Evolutionary conservation across 208 protist species (phyloP).

Genomic region (Crithidia fasciculata): DNA sequence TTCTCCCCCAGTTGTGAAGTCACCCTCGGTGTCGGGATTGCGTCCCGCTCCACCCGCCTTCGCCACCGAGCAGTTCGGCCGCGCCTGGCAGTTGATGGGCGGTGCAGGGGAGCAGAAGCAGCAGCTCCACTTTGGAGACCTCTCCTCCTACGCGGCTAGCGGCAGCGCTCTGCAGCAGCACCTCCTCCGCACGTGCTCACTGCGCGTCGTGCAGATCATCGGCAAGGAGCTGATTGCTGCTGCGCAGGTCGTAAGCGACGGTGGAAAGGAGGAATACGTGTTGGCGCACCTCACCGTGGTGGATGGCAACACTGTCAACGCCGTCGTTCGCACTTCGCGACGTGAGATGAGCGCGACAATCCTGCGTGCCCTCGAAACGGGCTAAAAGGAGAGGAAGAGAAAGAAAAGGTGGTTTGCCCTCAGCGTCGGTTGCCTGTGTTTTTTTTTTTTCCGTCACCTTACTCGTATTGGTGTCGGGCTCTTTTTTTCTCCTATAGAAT

Average conservation of each 20-base stretch:
- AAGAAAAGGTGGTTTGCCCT: too few relatives aligned
- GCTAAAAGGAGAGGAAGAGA: neutral
- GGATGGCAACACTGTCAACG: neutral
- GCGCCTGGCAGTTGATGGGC: slow-evolving; percentile 8
- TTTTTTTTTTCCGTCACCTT: too few relatives aligned
- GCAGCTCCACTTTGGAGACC: slow-evolving; percentile 1
- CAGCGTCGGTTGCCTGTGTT: too few relatives aligned
- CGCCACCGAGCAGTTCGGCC: slow-evolving; percentile 41
- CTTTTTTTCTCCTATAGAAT: too few relatives aligned
- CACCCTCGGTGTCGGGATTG: slow-evolving; percentile 2
- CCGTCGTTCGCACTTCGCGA: neutral
- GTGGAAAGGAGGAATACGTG: slow-evolving; percentile 7
- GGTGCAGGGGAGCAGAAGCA: neutral
- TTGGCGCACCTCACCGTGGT: slow-evolving; percentile 39
- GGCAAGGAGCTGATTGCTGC: slow-evolving; percentile 63
- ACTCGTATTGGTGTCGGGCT: too few relatives aligned
- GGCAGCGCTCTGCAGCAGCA: slow-evolving; percentile 22
- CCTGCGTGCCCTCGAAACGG: neutral
- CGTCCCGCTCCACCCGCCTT: slow-evolving; percentile 30
- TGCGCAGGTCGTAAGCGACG: slow-evolving; percentile 19
- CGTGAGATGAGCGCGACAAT: slow-evolving; percentile 13
- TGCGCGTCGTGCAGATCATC: slow-evolving; percentile 70
- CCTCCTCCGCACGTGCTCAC: slow-evolving; percentile 38
- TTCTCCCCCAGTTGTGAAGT: neutral
- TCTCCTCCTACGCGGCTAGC: neutral